phyloP scores from a whole-genome alignment of 2,329 filamentous ascomycete species.

The Xylariaceae sp. region DNA sequence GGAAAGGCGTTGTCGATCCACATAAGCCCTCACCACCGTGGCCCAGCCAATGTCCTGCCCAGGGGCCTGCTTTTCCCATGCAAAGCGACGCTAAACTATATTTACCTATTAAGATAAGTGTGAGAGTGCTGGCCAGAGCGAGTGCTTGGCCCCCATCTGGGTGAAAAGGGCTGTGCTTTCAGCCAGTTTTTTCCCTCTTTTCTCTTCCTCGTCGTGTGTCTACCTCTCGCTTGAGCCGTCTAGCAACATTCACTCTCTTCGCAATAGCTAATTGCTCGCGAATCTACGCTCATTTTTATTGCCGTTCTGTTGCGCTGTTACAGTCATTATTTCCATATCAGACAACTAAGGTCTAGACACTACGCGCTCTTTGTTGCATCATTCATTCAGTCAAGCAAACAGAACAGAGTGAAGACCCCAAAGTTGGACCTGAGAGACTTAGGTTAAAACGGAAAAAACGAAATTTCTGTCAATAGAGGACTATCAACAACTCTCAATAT shows the following conservation, averaged over 20 bases:
- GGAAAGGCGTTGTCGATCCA: constrained; percentile 32
- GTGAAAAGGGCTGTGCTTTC: constrained; percentile 12
- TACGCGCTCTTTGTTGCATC: neutral
- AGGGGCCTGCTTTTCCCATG: constrained; percentile 4
- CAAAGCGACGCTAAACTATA: constrained; percentile 10
- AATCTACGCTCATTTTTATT: constrained; percentile 27
- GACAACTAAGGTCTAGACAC: neutral
- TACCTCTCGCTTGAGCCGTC: neutral
- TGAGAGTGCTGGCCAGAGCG: too few species aligned
- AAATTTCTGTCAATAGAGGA: neutral
- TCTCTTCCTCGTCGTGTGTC: neutral
- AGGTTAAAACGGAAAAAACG: neutral
- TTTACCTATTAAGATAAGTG: too few species aligned
- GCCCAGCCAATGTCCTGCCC: constrained; percentile 11
- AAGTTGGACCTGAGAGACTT: neutral
- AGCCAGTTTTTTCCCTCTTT: constrained; percentile 9
- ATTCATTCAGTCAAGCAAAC: neutral
- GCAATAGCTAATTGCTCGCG: constrained; percentile 15
- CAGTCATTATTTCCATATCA: constrained; percentile 26
- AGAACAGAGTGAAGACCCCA: neutral
- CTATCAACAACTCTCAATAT: constrained; percentile 32
- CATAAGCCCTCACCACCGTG: constrained; percentile 28
- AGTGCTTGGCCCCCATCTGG: too few species aligned
- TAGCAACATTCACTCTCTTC: constrained; percentile 18
- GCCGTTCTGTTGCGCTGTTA: constrained; percentile 24